Evolutionary conservation across 2,329 filamentous ascomycete genomes (phyloP), one percentile per base, ranked within the genome.

Genomic region (Epicoccum sorghinum): DNA sequence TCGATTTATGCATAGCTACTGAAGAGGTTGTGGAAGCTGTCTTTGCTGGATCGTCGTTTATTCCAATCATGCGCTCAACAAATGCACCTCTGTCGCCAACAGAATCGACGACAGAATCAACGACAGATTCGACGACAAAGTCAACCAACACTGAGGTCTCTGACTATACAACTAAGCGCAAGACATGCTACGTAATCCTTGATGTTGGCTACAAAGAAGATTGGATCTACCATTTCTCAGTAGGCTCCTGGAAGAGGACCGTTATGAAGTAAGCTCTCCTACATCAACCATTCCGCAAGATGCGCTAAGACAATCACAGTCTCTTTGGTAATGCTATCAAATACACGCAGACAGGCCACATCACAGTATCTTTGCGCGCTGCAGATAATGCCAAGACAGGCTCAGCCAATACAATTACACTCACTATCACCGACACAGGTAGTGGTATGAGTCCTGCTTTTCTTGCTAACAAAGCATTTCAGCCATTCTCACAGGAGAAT

Each of bases 211-310:
- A 47, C 24, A 60, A 65, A 30, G 35, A 64, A 3, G 65, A 71
- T 25, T 83, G 81, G 79, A 59, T 66, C 2, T 80, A 79, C 18
- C 67, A 57, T 14, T 60, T 72, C 12, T 77, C 82, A 0, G 55
- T 66, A 6, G 72, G 73, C 0, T 64, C 70, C 3, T 74, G 69
- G 69, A 66, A 65, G 43, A 55, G 73, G 29, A 69, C 74, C 14
- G 61, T 75, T 13, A 73, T 75, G 70, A 75, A 58, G 54, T 57
- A 41, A 23, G 41, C 33, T 2, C 7, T 25, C 7, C n/a, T 23
- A 4, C n/a, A 5, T 18, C 18, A 3, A 18, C 18, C 18, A 18
- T 18, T 3, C 18, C 18, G 18, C 18, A 18, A 18, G 18, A 18
- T 18, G 18, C 18, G 33, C 52, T 56, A 25, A 56, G 18, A 32